phyloP scores from a whole-genome alignment of 345 rosid genomes.

The Lumnitzera racemosa region DNA sequence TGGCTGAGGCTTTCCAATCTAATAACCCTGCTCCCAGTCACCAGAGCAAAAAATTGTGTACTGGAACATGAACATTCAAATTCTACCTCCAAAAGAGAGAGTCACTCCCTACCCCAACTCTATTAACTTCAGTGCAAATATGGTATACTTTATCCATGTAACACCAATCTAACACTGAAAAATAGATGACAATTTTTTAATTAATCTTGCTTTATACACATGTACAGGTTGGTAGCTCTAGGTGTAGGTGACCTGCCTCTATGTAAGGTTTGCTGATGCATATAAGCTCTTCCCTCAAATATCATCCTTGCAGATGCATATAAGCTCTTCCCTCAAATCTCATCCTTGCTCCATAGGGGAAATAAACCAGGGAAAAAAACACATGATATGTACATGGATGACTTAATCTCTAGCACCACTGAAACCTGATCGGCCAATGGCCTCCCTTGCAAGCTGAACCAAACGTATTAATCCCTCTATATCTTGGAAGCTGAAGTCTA shows the following conservation, averaged over 20 bases:
- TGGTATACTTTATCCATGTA: slow-evolving; percentile 14
- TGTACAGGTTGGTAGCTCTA: slow-evolving; percentile 21
- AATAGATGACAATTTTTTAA: slow-evolving; percentile 23
- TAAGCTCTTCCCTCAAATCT: slow-evolving; percentile 2
- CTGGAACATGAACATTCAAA: slow-evolving; percentile 13
- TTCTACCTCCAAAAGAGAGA: slow-evolving; percentile 9
- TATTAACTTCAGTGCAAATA: slow-evolving; percentile 14
- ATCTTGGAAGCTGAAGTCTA: slow-evolving; percentile 76
- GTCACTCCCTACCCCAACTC: slow-evolving; percentile 11
- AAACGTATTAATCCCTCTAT: slow-evolving; percentile 45
- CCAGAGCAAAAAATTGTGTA: slow-evolving; percentile 14
- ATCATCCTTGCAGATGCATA: slow-evolving; percentile 8
- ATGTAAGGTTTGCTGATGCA: slow-evolving; percentile 14
- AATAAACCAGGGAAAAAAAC: slow-evolving; percentile 4
- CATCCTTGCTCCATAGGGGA: slow-evolving; percentile 5
- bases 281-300: slow-evolving; percentile 1
- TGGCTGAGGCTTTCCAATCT: slow-evolving; percentile 21
- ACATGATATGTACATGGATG: slow-evolving; percentile 9
- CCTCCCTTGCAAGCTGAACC: slow-evolving; percentile 54
- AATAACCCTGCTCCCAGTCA: slow-evolving; percentile 19
- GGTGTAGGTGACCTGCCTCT: slow-evolving; percentile 12
- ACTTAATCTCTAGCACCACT: slow-evolving; percentile 35
- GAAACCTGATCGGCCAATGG: slow-evolving; percentile 32
- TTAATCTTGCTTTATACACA: slow-evolving; percentile 42
- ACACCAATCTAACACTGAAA: slow-evolving; percentile 9